phyloP scores from a whole-genome alignment of 257 asterid genomes.

The Solanum medicagineum region DNA sequence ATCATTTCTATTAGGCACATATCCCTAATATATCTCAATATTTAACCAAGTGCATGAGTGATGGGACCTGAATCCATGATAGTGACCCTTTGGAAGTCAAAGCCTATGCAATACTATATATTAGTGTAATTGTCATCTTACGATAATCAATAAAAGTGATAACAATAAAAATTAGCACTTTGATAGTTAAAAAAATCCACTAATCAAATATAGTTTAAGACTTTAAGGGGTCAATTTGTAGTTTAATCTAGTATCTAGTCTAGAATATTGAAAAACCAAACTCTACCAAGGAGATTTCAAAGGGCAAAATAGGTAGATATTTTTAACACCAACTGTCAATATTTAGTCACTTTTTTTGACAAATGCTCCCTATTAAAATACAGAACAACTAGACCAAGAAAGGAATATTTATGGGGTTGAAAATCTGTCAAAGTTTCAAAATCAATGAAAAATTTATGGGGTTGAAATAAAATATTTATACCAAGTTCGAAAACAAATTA shows the following conservation, averaged over 20 bases:
- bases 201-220: not conserved
- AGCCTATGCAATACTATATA: not conserved
- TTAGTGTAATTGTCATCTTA: not conserved
- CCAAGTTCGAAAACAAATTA: too few species aligned
- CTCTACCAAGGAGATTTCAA: not conserved
- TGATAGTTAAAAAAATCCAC: not conserved
- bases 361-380: not conserved
- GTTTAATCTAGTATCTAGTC: not conserved
- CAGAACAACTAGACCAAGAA: not conserved
- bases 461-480: too few species aligned
- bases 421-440: too few species aligned
- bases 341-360: not conserved
- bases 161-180: not conserved
- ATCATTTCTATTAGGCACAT: not conserved
- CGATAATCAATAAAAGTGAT: not conserved
- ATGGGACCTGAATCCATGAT: not conserved
- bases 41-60: not conserved
- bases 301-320: not conserved
- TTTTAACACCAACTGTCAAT: not conserved
- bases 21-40: not conserved
- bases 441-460: too few species aligned
- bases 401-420: too few species aligned
- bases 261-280: not conserved
- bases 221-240: not conserved
- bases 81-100: not conserved